phyloP scores from a whole-genome alignment of 495 filamentous ascomycete species.

The Trypethelium eluteriae region DNA sequence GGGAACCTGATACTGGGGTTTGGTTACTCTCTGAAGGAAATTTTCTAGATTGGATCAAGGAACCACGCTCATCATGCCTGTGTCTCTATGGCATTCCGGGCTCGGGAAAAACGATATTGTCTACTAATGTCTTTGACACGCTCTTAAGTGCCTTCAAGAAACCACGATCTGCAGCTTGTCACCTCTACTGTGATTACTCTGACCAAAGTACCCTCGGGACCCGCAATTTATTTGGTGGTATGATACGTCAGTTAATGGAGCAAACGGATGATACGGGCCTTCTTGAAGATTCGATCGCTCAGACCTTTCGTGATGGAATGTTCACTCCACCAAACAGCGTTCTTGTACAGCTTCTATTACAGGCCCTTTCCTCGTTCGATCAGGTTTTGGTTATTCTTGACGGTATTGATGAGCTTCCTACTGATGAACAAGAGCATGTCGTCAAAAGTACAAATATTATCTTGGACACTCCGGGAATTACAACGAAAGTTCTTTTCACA shows the following conservation, averaged over 20 bases:
- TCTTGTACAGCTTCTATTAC: too few species aligned
- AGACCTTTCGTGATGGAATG: too few species aligned
- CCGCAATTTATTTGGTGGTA: background rate
- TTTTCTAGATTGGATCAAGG: slow-evolving; percentile 16
- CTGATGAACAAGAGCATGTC: background rate
- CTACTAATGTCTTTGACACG: slow-evolving; percentile 17
- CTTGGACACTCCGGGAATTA: background rate
- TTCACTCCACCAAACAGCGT: too few species aligned
- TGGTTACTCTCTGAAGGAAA: background rate
- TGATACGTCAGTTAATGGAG: background rate
- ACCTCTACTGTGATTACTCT: background rate
- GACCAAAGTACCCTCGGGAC: background rate
- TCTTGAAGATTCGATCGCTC: too few species aligned
- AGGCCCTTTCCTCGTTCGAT: too few species aligned
- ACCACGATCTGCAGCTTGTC: background rate
- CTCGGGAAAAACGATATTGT: slow-evolving; percentile 24
- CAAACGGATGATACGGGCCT: too few species aligned
- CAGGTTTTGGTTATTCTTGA: slow-evolving; percentile 19
- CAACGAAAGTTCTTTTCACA: background rate
- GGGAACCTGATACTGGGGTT: slow-evolving; percentile 18
- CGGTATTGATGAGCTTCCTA: slow-evolving; percentile 21
- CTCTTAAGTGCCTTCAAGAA: background rate
- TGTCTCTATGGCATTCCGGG: slow-evolving; percentile 23
- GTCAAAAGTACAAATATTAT: background rate
- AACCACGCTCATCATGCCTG: background rate